Evolutionary conservation across 1,284 basidiomycete genomes (phyloP).

Genomic region (Veloboletus limbatus): DNA sequence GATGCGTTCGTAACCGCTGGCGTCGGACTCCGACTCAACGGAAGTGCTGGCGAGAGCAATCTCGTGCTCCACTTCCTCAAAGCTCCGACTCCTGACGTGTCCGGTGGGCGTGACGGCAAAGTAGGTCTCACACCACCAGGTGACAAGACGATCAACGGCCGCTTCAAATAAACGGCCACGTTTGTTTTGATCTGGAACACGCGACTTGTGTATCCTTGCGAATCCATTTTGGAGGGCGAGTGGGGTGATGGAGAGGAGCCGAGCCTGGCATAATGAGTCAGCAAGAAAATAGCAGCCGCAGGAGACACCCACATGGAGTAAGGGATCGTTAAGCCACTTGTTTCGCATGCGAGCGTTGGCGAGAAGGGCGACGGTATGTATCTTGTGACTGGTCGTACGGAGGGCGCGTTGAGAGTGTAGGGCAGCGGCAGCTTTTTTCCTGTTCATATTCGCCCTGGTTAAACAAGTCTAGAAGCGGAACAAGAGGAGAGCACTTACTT

Average conservation of each 20-base stretch:
- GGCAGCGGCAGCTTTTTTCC: conserved; percentile 45
- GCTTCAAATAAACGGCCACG: conserved; percentile 85
- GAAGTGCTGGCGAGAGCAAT: conserved; percentile 26
- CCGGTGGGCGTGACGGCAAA: conserved; percentile 64
- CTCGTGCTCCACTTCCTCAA: conserved; percentile 66
- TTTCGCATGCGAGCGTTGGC: conserved; percentile 79
- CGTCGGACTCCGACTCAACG: conserved; percentile 45
- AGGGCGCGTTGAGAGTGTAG: conserved; percentile 64
- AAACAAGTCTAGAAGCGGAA: not conserved
- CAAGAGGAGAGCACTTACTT: conserved; percentile 25
- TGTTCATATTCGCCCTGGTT: conserved; percentile 26
- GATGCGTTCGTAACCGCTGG: conserved; percentile 66
- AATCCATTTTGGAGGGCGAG: conserved; percentile 78
- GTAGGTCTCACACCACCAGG: conserved; percentile 81
- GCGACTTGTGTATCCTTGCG: conserved; percentile 76
- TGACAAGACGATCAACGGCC: conserved; percentile 67
- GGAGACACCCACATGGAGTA: conserved; percentile 64
- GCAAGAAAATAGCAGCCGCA: conserved; percentile 13
- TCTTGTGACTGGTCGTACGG: conserved; percentile 80
- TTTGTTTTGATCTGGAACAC: conserved; percentile 73
- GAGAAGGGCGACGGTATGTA: conserved; percentile 80
- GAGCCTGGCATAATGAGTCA: conserved; percentile 51
- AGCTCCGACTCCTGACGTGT: conserved; percentile 72
- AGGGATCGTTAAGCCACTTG: conserved; percentile 77
- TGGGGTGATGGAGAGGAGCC: conserved; percentile 82